Percentiles rank a stretch among this genome's conserved stretches.
These are phyloP conservation scores for Erodium texanum DNA, from an alignment of 441 rosid species.

Conservation along the genomic window DNA sequence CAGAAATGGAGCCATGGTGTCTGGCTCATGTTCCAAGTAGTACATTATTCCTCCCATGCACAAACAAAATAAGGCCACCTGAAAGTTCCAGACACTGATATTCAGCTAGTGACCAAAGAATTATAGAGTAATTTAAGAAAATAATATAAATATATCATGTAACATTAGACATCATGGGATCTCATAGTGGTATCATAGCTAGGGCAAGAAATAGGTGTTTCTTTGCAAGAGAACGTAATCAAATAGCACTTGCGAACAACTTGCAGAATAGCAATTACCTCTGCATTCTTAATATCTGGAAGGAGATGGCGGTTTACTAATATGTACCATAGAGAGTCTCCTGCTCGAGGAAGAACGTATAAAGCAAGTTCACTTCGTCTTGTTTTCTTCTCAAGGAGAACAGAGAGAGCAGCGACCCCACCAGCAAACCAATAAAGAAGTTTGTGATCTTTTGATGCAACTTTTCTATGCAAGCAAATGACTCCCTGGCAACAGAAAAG, in stretches of 20 bases:
- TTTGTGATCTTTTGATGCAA: slow-evolving; percentile 79
- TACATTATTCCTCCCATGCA: slow-evolving; percentile 89
- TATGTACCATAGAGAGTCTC: slow-evolving; percentile 94
- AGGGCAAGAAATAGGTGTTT: too few species aligned
- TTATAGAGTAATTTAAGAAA: not conserved
- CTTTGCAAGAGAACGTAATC: too few species aligned
- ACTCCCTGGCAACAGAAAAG: slow-evolving; percentile 48
- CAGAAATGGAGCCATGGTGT: slow-evolving; percentile 19
- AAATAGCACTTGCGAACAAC: too few species aligned
- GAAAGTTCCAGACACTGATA: slow-evolving; percentile 21
- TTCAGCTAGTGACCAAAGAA: too few species aligned
- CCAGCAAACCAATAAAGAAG: slow-evolving; percentile 91
- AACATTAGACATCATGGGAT: not conserved
- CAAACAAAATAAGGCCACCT: slow-evolving; percentile 89
- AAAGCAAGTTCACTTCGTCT: slow-evolving; percentile 93
- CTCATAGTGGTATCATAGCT: not conserved
- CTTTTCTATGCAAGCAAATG: slow-evolving; percentile 82
- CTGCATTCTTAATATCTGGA: slow-evolving; percentile 79
- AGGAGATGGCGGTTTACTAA: slow-evolving; percentile 40
- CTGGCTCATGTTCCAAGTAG: slow-evolving; percentile 93
- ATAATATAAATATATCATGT: not conserved
- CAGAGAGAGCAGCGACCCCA: slow-evolving; percentile 77
- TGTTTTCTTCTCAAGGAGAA: slow-evolving; percentile 79
- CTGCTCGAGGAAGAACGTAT: slow-evolving; percentile 95
- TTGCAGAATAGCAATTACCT: slow-evolving; percentile 41